These are phyloP conservation scores for Coriaria nepalensis DNA, from an alignment of 306 rosid species.

Conservation along the genomic window DNA sequence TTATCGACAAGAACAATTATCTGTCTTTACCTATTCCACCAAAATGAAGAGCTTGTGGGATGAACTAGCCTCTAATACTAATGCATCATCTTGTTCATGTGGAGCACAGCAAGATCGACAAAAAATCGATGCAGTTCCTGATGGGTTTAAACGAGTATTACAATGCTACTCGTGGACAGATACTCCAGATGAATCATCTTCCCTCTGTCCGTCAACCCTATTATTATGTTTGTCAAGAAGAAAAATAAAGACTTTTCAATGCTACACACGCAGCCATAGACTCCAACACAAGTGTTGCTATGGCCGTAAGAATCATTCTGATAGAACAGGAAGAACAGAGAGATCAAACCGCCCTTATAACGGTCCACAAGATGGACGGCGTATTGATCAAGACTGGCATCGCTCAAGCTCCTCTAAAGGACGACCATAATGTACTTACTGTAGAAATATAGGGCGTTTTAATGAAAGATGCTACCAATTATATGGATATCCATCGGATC, in stretches of 20 bases:
- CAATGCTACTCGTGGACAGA: not conserved
- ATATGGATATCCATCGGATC: not conserved
- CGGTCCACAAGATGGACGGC: not conserved
- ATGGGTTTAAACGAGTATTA: conserved; percentile 4
- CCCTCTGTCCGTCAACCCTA: not conserved
- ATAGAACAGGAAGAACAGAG: not conserved
- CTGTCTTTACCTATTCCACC: not conserved
- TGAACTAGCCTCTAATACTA: not conserved
- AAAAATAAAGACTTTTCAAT: not conserved
- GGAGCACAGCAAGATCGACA: not conserved
- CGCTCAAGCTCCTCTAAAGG: too few relatives aligned
- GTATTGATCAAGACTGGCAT: not conserved
- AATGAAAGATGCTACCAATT: not conserved
- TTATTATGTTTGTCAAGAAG: not conserved
- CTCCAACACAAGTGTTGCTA: not conserved
- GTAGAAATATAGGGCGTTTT: not conserved
- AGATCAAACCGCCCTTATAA: not conserved
- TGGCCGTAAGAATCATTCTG: not conserved
- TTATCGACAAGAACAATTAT: not conserved
- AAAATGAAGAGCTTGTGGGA: not conserved
- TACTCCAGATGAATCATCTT: too few relatives aligned
- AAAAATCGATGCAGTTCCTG: not conserved
- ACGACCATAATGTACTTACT: not conserved
- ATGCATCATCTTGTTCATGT: not conserved
- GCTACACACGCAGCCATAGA: not conserved